Base-by-base conservation (phyloP, 192 early-diverging fungal species). In the Pilobolus umbonatus region DNA sequence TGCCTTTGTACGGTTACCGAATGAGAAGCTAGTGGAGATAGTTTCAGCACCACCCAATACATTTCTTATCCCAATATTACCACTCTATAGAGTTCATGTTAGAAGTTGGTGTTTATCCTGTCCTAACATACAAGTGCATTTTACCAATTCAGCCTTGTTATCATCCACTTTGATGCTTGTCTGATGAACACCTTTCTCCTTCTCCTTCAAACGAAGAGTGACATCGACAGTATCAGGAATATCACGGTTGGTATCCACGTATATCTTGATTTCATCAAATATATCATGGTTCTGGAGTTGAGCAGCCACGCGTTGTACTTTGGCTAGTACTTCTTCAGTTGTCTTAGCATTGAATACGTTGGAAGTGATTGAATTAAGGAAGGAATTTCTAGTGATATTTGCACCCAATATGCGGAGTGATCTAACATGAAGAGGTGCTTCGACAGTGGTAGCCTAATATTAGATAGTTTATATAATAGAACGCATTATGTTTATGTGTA, bases 41-140 rank as follows among this genome's bases (percentile, higher is more conserved):
- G 78, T 78, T 72, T 98, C 96, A 24, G 85, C 96, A 29, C 84
- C 88, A 22, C 96, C 96, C 68, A 93, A 89, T 4, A 88, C 72
- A 61, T 98, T 96, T 46, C 85, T 76, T 30, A 93, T 50, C 34
- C 78, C 78, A 39, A 85, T 72, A 0, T 85, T 76, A 15, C 61
- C 67, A 19, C 34, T 59, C 67, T 68, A 26, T 38, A n/a, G 5
- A 35, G n/a, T n/a, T n/a, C n/a, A n/a, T n/a, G n/a, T n/a, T n/a
- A 43, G 21, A 21, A 26, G 15, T 6, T 12, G 39, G 31, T 19
- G n/a, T 9, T 32, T 30, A 4, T 25, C 34, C 15, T 22, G 15
- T 15, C 42, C 15, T 2, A 36, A 24, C 12, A 42, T 21, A 57
- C 9, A 9, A n/a, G n/a, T n/a, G n/a, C 26, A 44, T 60, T 49